Conservation (phyloP, 257 asterid genomes). For the Solanum appendiculatum region DNA sequence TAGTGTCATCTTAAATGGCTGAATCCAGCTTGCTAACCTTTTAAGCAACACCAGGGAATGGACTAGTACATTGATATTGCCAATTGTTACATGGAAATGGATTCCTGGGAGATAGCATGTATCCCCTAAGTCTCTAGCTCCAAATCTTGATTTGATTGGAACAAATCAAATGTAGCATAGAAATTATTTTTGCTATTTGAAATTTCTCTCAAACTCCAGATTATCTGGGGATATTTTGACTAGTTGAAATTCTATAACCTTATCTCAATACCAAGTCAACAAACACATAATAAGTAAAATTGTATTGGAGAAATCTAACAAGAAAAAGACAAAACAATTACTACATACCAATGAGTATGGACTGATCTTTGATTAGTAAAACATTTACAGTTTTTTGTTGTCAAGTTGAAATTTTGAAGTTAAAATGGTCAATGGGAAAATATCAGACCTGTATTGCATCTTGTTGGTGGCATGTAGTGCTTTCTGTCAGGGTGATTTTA, state of each 20-base stretch:
- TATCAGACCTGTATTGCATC: neutral
- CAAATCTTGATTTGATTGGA: neutral
- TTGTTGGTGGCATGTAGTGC: neutral
- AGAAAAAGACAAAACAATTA: neutral
- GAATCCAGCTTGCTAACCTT: neutral
- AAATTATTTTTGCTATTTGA: neutral
- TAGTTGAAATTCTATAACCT: neutral
- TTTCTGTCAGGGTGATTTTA: neutral
- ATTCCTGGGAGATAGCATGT: neutral
- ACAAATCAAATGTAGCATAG: neutral
- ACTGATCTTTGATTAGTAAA: neutral
- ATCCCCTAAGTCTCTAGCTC: neutral
- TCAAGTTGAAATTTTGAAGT: neutral
- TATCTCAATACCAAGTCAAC: neutral
- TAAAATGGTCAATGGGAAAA: neutral
- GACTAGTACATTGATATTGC: neutral
- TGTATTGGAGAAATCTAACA: neutral
- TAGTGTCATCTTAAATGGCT: neutral
- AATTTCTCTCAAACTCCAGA: neutral
- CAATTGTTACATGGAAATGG: neutral
- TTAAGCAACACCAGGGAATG: neutral
- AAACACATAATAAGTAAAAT: neutral
- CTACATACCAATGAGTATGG: neutral
- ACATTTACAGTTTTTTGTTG: neutral
- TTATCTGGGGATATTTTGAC: neutral